Conservation (phyloP, 768 basidiomycete genomes). For the Lentinula sp. region DNA sequence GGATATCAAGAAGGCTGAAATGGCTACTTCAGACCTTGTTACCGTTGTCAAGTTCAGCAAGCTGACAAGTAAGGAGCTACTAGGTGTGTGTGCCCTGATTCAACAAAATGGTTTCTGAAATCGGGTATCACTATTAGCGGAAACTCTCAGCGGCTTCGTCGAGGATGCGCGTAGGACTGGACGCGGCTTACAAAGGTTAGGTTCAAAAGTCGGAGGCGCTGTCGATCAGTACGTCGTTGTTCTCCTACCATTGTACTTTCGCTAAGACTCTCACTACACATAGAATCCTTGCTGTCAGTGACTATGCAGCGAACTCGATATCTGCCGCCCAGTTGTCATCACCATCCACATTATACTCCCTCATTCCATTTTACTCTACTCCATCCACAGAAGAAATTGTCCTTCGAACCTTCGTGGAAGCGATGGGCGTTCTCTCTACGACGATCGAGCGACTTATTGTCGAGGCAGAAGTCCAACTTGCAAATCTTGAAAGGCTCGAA, state of each 20-base stretch:
- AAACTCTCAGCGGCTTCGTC: conserved; percentile 47
- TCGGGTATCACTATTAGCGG: conserved; percentile 20
- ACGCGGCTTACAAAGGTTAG: conserved; percentile 53
- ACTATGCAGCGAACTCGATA: conserved; percentile 60
- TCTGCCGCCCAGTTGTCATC: conserved; percentile 31
- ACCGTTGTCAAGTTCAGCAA: conserved; percentile 59
- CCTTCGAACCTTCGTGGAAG: conserved; percentile 46
- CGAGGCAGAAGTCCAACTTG: conserved; percentile 57
- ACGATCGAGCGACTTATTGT: conserved; percentile 52
- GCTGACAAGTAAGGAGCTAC: conserved; percentile 48
- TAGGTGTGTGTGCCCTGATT: conserved; percentile 18
- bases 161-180: conserved; percentile 56
- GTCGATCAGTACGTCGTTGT: conserved; percentile 58
- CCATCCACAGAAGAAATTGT: conserved; percentile 35
- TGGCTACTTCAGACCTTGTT: conserved; percentile 66
- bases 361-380: conserved; percentile 32
- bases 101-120: neutral
- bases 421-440: conserved; percentile 53
- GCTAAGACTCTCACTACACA: neutral
- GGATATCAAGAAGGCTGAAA: conserved; percentile 70
- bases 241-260: neutral
- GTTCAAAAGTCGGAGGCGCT: conserved; percentile 63
- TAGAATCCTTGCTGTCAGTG: conserved; percentile 72
- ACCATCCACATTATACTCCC: conserved; percentile 23
- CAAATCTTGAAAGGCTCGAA: conserved; percentile 57